Evolutionary conservation across 2,329 filamentous ascomycete species (phyloP), one percentile per base, ranked within the genome.

Genomic region (Apiospora marii): DNA sequence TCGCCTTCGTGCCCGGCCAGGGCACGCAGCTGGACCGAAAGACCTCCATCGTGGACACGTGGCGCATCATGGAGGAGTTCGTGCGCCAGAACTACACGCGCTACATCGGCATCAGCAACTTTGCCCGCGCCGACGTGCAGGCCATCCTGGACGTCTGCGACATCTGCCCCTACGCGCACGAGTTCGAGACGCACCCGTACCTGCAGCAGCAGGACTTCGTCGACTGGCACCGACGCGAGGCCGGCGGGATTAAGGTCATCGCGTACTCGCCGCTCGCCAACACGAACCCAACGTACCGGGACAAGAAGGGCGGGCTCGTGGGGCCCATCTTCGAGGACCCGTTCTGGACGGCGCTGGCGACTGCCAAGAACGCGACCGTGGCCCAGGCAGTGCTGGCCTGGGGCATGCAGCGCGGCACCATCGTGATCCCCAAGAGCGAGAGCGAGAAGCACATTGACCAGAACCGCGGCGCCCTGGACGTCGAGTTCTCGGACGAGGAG

Each of bases 91-190:
- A 87, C 75, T 86, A 89, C 76, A 85, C 87, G 4, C 85, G 84
- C 73, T 83, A 88, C 73, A 90, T 92, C 70, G 90, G 91, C 68
- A 85, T 92, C 64, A 91, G 88, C 72, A 92, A 92, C 82, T 92
- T 91, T 83, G 81, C 81, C 7, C 77, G 78, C 72, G 72, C 74
- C 10, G 81, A 86, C n/a, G 75, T 86, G 6, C 79, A 84, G 74
- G 73, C 77, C 10, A 77, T 86, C 16, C 71, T 85, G 48, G 76
- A 81, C n/a, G 80, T 86, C 61, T 85, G 84, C 58, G 81, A 79
- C 5, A 81, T 90, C 67, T 81, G 84, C 3, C 90, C 90, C 1
- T 86, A 87, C 14, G 87, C 86, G 19, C 90, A 92, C 78, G 89
- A 92, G 80, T 87, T 88, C 70, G 86, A 88, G 77, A 84, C 85